Evolutionary conservation across 1,284 basidiomycete species (phyloP).

Genomic region (Hortiboletus rubellus): DNA sequence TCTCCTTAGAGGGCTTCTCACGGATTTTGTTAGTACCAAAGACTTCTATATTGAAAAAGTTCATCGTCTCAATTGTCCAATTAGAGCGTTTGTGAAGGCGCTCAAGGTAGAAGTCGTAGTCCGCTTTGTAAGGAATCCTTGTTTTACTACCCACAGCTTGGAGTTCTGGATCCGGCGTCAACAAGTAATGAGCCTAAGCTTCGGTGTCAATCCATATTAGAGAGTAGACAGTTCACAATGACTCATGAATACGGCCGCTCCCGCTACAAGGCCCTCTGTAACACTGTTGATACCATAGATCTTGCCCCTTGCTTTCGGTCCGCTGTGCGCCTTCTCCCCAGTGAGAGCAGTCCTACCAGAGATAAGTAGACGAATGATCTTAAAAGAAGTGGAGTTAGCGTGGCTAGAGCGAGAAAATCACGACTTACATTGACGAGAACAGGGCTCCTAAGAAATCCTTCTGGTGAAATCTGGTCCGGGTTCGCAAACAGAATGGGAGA

Average conservation of each 20-base stretch:
- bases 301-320: slow-evolving; percentile 3
- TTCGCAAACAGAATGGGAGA: background rate
- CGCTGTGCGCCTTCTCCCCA: background rate
- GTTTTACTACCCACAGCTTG: background rate
- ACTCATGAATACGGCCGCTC: background rate
- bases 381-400: background rate
- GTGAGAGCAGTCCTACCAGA: background rate
- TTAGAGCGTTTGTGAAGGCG: background rate
- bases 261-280: slow-evolving; percentile 1
- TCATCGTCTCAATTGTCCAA: background rate
- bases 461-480: background rate
- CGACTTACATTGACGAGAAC: background rate
- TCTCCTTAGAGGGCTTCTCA: background rate
- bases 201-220: background rate
- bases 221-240: background rate
- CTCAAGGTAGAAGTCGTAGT: slow-evolving; percentile 10
- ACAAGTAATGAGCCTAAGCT: background rate
- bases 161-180: slow-evolving; percentile 2
- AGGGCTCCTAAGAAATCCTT: background rate
- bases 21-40: background rate
- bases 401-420: background rate
- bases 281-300: background rate
- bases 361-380: slow-evolving; percentile 1
- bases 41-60: background rate
- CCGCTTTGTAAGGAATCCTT: slow-evolving; percentile 1